phyloP scores from a whole-genome alignment of 805 yeast genomes.

The Metschnikowia lunata region DNA sequence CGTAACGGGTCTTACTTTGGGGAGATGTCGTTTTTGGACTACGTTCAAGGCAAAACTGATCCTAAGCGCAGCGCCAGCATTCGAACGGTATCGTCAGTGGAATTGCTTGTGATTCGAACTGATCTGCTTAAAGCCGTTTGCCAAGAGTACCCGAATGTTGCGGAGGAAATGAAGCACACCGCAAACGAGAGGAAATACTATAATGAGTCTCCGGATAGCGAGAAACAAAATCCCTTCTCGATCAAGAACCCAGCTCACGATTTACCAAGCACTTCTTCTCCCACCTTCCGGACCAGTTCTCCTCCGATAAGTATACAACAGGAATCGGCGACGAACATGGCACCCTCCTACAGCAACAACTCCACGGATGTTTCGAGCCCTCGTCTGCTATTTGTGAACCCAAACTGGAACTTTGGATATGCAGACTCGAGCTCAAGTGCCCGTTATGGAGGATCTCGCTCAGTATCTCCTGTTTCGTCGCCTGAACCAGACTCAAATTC shows the following conservation, averaged over 20 bases:
- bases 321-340: not conserved
- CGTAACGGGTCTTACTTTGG: conserved; percentile 68
- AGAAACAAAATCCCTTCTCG: not conserved
- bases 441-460: conserved; percentile 5
- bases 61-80: conserved; percentile 56
- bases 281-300: not conserved
- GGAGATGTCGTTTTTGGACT: conserved; percentile 65
- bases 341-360: not conserved
- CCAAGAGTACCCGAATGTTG: conserved; percentile 52
- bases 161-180: conserved; percentile 55
- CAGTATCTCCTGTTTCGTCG: conserved; percentile 17
- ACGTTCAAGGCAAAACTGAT: conserved; percentile 30
- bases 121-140: conserved; percentile 52
- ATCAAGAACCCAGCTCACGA: conserved; percentile 1
- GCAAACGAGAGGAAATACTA: conserved; percentile 47
- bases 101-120: conserved; percentile 57
- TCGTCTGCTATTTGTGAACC: conserved; percentile 16
- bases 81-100: conserved; percentile 56
- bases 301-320: not conserved
- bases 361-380: conserved; percentile 3
- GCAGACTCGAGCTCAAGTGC: conserved; percentile 2
- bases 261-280: not conserved
- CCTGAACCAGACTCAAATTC: conserved; percentile 9
- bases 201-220: conserved; percentile 6
- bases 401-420: conserved; percentile 19